These are phyloP conservation scores for Hyaloscypha hepaticicola DNA, from an alignment of 495 filamentous ascomycete genomes.

Conservation along the genomic window DNA sequence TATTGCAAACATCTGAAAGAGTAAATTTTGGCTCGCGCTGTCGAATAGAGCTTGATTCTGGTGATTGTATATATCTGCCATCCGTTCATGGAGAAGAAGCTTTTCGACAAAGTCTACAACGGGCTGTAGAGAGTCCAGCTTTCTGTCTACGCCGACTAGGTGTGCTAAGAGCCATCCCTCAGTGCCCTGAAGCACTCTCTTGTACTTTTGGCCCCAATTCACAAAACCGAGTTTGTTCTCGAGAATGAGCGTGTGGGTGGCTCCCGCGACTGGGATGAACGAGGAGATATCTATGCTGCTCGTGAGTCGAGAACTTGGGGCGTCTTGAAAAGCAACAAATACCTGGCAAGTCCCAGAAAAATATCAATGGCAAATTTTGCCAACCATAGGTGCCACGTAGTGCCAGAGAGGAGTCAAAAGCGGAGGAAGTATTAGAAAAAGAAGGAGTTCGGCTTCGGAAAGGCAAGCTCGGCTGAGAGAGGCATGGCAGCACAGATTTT, in stretches of 20 bases:
- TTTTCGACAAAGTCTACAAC: slow-evolving; percentile 9
- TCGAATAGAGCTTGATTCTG: no score
- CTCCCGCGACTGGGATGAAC: slow-evolving; percentile 4
- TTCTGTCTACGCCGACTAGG: slow-evolving; percentile 5
- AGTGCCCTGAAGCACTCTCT: background rate
- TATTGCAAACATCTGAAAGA: slow-evolving; percentile 7
- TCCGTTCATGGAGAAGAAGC: slow-evolving; percentile 1
- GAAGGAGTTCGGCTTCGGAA: slow-evolving; percentile 7
- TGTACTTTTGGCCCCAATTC: slow-evolving; percentile 4
- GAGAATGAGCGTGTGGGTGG: background rate
- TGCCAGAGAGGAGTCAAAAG: slow-evolving; percentile 4
- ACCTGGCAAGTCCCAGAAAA: slow-evolving; percentile 12
- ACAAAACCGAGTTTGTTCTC: slow-evolving; percentile 1
- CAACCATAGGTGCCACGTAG: slow-evolving; percentile 3
- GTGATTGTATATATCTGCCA: no score
- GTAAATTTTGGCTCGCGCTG: slow-evolving; percentile 3
- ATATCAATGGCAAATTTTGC: slow-evolving; percentile 5
- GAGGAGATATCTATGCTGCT: slow-evolving; percentile 13
- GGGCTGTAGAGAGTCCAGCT: slow-evolving; percentile 8
- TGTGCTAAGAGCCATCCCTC: slow-evolving; percentile 5
- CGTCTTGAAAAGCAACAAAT: slow-evolving; percentile 6
- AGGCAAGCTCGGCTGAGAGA: slow-evolving; percentile 8
- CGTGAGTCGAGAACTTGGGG: slow-evolving; percentile 1
- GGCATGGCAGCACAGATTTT: background rate
- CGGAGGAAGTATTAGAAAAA: slow-evolving; percentile 1